Base-by-base conservation (phyloP, 768 basidiomycete genomes). In the Wakefieldia striispora region DNA sequence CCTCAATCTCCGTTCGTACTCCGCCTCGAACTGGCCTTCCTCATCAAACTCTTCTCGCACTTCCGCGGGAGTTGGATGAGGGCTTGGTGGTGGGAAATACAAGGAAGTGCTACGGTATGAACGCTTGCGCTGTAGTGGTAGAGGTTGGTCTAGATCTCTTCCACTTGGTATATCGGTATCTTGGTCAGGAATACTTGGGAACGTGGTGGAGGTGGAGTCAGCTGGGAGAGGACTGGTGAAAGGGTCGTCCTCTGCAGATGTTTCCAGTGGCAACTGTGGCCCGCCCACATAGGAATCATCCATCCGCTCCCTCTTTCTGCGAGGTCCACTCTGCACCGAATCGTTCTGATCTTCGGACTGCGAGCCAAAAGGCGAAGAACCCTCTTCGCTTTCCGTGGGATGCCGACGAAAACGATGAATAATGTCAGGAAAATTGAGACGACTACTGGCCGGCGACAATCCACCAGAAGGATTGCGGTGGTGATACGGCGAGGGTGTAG, bases 1-100 rank as follows among this genome's bases (percentile, higher is more conserved):
- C 66, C 57, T 67, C 35, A 16, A 56, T 41, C 50, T 67, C 70
- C 50, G 64, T 41, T 84, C 80, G 49, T 89, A 86, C 53, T 85
- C 84, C 20, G 64, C 68, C 43, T 72, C 72, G 38, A 63, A 49
- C 21, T 80, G 65, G 37, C 70, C 71, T 43, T 74, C 72, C 50
- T 78, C 78, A 40, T 82, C 78, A 12, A 70, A 72, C 41, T 74
- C 72, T 46, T 60, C 61, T 40, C 69, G 70, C 12, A 67, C 66
- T 44, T 66, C 66, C 51, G 71, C 62, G 23, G 64, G 67, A 44
- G 73, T 66, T 19, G 52, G 59, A 14, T 53, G 35, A 49, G 63
- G 35, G 39, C 56, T 29, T 29, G 27, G 39, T 23, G 53, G 51
- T n/a, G 45, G 41, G 1, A 59, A 49, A 12, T 70, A 72, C 7